phyloP scores from a whole-genome alignment of 2,329 filamentous ascomycete genomes.

The Nemania sp. region DNA sequence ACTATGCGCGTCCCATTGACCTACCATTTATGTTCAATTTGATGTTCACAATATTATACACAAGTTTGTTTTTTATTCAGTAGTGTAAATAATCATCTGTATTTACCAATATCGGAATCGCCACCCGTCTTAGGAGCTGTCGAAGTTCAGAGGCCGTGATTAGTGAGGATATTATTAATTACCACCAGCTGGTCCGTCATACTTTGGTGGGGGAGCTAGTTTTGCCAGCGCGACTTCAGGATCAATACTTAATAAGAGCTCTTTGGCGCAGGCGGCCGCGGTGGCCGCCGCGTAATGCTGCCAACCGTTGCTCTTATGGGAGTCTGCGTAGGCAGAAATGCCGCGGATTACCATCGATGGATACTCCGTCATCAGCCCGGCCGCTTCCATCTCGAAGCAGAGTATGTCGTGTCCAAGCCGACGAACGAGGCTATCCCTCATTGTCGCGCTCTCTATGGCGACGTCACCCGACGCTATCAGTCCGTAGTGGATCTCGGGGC shows the following conservation, averaged over 20 bases:
- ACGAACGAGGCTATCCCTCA: background rate
- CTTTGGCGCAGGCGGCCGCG: constrained; percentile 27
- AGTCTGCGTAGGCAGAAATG: constrained; percentile 27
- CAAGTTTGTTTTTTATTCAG: too few species aligned
- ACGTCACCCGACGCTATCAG: constrained; percentile 26
- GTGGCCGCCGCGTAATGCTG: constrained; percentile 16
- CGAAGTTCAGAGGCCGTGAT: too few species aligned
- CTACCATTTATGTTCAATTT: too few species aligned
- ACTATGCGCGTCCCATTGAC: too few species aligned
- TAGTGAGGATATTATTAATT: too few species aligned
- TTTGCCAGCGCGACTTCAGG: background rate
- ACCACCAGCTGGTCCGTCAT: background rate
- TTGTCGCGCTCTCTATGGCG: constrained; percentile 1
- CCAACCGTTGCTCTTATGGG: constrained; percentile 20
- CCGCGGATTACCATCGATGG: constrained; percentile 17
- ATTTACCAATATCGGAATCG: too few species aligned
- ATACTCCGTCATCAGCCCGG: constrained; percentile 18
- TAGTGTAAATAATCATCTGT: too few species aligned
- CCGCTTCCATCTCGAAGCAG: constrained; percentile 32
- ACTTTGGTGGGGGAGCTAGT: background rate
- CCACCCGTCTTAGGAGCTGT: too few species aligned
- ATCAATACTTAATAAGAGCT: constrained; percentile 17
- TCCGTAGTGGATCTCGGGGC: constrained; percentile 21
- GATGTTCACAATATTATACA: too few species aligned
- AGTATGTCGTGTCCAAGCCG: background rate